Percentiles rank a stretch among this genome's conserved stretches.
Evolutionary conservation across 2,329 filamentous ascomycete species (phyloP).

Genomic region (Tympanopsis confertula): DNA sequence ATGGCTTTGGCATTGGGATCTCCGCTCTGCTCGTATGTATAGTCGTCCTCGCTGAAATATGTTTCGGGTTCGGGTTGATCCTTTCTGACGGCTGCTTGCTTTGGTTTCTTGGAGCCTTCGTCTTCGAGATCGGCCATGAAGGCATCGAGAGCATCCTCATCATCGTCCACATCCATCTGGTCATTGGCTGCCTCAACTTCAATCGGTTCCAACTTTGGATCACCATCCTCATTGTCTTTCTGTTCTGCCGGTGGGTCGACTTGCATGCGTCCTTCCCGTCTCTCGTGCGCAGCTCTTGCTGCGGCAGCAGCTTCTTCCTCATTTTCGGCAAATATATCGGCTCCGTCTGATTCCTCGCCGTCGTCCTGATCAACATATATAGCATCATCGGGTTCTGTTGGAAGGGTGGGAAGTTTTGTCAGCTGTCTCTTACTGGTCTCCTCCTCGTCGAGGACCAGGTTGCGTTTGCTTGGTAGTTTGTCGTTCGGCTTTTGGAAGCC

Average conservation of each 20-base stretch:
- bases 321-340: slow-evolving; percentile 65
- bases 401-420: slow-evolving; percentile 73
- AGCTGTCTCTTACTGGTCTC: slow-evolving; percentile 77
- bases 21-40: slow-evolving; percentile 36
- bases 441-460: slow-evolving; percentile 78
- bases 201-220: not conserved
- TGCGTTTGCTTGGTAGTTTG: slow-evolving; percentile 59
- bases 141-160: slow-evolving; percentile 81
- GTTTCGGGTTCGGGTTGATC: slow-evolving; percentile 63
- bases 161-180: slow-evolving; percentile 44
- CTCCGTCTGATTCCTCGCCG: slow-evolving; percentile 61
- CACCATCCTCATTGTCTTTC: not conserved
- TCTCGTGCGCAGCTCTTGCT: slow-evolving; percentile 73
- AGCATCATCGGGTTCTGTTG: slow-evolving; percentile 48
- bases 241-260: no score
- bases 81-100: slow-evolving; percentile 22
- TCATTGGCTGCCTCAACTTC: slow-evolving; percentile 13
- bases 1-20: slow-evolving; percentile 33
- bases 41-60: slow-evolving; percentile 81
- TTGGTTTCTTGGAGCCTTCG: slow-evolving; percentile 18
- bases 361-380: slow-evolving; percentile 48
- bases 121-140: slow-evolving; percentile 72
- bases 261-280: slow-evolving; percentile 58
- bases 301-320: slow-evolving; percentile 84
- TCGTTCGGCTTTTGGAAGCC: slow-evolving; percentile 66